Percentiles rank a stretch among this genome's conserved stretches.
phyloP scores from a whole-genome alignment of 176 grass and related monocot genomes.

The Aegilops sharonensis region DNA sequence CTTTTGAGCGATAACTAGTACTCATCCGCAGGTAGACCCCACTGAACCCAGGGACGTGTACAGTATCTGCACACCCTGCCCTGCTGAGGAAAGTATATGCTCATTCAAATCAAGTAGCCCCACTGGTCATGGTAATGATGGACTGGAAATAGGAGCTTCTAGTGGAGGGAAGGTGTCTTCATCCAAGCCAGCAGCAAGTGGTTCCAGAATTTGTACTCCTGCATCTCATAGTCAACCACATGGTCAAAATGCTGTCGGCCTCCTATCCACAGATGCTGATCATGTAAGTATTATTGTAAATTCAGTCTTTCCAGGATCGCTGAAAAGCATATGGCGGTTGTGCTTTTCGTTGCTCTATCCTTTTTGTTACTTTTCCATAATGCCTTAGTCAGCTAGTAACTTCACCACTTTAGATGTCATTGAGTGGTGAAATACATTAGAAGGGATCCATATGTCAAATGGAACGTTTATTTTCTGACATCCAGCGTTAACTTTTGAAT shows the following conservation, averaged over 20 bases:
- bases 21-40: conserved; percentile 37
- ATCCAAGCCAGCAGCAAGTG: conserved; percentile 57
- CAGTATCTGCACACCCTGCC: conserved; percentile 47
- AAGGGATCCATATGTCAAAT: background rate
- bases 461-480: background rate
- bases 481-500: background rate
- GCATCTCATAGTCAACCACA: conserved; percentile 41
- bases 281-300: conserved; percentile 55
- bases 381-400: background rate
- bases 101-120: conserved; percentile 72
- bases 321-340: conserved; percentile 2
- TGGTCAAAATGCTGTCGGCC: conserved; percentile 43
- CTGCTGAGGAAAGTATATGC: conserved; percentile 89
- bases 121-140: conserved; percentile 46
- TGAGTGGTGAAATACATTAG: background rate
- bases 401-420: background rate
- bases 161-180: conserved; percentile 43
- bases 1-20: background rate
- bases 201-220: conserved; percentile 43
- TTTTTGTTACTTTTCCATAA: background rate
- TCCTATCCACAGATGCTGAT: conserved; percentile 44
- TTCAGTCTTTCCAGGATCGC: background rate
- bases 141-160: conserved; percentile 50
- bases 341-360: background rate
- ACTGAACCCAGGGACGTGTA: conserved; percentile 50